These are phyloP conservation scores for Ceratopteris richardii DNA, from an alignment of 75 land plant genomes.

Conservation along the genomic window DNA sequence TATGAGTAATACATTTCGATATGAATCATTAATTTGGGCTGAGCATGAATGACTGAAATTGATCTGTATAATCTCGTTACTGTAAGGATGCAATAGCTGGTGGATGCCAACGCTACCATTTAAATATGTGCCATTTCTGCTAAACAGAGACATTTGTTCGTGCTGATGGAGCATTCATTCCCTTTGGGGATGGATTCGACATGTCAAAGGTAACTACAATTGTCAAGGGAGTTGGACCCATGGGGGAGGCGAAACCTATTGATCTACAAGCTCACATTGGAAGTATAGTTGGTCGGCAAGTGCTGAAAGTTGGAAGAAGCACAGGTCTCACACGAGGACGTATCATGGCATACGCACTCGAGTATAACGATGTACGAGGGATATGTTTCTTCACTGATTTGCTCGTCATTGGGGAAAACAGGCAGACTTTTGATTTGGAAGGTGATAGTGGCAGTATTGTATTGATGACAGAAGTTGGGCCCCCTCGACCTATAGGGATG, in stretches of 20 bases:
- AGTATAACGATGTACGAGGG: slow-evolving; percentile 43
- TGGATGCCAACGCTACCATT: neutral
- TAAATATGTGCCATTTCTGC: neutral
- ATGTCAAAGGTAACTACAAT: slow-evolving; percentile 26
- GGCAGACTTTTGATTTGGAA: slow-evolving; percentile 35
- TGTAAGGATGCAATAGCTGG: slow-evolving; percentile 5
- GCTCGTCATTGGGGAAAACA: slow-evolving; percentile 37
- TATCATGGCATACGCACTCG: slow-evolving; percentile 42
- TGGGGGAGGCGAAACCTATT: slow-evolving; percentile 38
- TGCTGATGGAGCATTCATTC: slow-evolving; percentile 45
- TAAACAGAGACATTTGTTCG: slow-evolving; percentile 23
- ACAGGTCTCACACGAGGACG: slow-evolving; percentile 34
- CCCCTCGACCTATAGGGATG: slow-evolving; percentile 36
- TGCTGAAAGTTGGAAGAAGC: slow-evolving; percentile 43
- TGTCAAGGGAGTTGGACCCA: slow-evolving; percentile 35
- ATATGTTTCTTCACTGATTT: slow-evolving; percentile 40
- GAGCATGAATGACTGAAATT: neutral
- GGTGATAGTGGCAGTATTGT: slow-evolving; percentile 44
- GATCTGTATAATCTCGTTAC: neutral
- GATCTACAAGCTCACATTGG: slow-evolving; percentile 38
- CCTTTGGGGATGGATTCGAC: slow-evolving; percentile 32
- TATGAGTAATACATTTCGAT: neutral
- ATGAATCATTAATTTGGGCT: too few species aligned
- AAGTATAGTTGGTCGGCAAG: slow-evolving; percentile 31
- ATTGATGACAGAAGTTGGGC: slow-evolving; percentile 12